Evolutionary conservation across 139 green algal genomes (phyloP).

Genomic region (Auxenochlorella protothecoides): DNA sequence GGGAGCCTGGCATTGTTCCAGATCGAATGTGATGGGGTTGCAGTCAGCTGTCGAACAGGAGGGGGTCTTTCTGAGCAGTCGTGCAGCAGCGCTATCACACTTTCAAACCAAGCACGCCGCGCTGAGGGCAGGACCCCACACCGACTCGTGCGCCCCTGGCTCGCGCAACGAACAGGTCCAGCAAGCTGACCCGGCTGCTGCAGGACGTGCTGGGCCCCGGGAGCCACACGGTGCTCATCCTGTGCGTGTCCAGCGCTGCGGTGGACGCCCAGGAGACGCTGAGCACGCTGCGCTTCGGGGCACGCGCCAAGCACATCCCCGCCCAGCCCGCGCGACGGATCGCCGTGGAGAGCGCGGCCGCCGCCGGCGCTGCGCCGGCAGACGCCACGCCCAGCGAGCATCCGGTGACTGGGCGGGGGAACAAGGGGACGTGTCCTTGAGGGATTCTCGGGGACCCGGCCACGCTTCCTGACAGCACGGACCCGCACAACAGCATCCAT

Average conservation of each 20-base stretch:
- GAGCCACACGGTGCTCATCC: slow-evolving; percentile 57
- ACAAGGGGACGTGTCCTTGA: too few relatives aligned
- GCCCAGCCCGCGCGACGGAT: too few relatives aligned
- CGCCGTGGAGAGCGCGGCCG: too few relatives aligned
- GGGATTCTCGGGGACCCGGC: too few relatives aligned
- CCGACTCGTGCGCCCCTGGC: neutral
- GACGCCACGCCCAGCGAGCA: neutral
- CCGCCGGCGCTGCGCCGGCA: neutral
- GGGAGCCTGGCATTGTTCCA: neutral
- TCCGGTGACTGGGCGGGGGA: too few relatives aligned
- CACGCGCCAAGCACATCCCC: slow-evolving; percentile 23
- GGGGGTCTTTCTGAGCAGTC: neutral
- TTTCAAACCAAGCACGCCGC: neutral
- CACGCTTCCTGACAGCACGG: neutral
- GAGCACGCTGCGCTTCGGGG: slow-evolving; percentile 54
- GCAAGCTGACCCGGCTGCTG: slow-evolving; percentile 49
- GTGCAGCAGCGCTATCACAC: neutral
- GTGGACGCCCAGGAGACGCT: slow-evolving; percentile 65
- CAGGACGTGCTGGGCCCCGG: slow-evolving; percentile 69
- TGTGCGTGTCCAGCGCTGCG: slow-evolving; percentile 58
- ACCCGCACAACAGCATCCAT: neutral
- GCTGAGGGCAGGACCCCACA: too few relatives aligned
- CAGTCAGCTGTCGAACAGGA: neutral
- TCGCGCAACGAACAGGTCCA: slow-evolving; percentile 49
- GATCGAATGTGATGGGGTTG: too few relatives aligned